Evolutionary conservation across 768 basidiomycete genomes (phyloP).

Genomic region (Pleurotus djamor): DNA sequence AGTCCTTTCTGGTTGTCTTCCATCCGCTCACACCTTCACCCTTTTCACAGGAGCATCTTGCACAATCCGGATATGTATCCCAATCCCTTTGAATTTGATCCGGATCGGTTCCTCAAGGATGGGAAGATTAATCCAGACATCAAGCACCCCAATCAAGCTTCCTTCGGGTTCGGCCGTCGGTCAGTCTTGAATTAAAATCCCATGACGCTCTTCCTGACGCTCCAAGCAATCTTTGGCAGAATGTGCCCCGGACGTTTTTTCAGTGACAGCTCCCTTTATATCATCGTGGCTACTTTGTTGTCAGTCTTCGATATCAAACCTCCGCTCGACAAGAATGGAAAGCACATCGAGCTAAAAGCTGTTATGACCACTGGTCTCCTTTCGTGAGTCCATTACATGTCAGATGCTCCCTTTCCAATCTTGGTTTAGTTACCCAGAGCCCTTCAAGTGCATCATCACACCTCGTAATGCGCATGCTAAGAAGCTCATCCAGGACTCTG

Average conservation of each 20-base stretch:
- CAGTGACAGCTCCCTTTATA: constrained; percentile 13
- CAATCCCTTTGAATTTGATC: constrained; percentile 22
- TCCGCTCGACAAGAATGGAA: constrained; percentile 14
- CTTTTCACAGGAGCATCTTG: constrained; percentile 11
- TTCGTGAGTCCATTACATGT: neutral
- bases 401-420: too few species aligned
- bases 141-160: constrained; percentile 19
- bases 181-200: constrained; percentile 5
- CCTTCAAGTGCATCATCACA: neutral
- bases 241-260: constrained; percentile 22
- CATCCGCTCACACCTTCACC: neutral
- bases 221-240: constrained; percentile 1
- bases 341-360: constrained; percentile 10
- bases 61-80: constrained; percentile 17
- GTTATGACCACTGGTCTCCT: constrained; percentile 7
- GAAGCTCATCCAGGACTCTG: constrained; percentile 9
- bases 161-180: constrained; percentile 31
- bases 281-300: constrained; percentile 14
- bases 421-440: neutral
- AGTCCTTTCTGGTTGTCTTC: neutral
- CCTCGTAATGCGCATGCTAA: neutral
- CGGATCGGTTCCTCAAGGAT: constrained; percentile 25
- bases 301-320: constrained; percentile 16
- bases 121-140: constrained; percentile 15
- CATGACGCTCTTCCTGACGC: neutral